Conservation (phyloP, 306 rosid genomes). For the Begonia peltatifolia region DNA sequence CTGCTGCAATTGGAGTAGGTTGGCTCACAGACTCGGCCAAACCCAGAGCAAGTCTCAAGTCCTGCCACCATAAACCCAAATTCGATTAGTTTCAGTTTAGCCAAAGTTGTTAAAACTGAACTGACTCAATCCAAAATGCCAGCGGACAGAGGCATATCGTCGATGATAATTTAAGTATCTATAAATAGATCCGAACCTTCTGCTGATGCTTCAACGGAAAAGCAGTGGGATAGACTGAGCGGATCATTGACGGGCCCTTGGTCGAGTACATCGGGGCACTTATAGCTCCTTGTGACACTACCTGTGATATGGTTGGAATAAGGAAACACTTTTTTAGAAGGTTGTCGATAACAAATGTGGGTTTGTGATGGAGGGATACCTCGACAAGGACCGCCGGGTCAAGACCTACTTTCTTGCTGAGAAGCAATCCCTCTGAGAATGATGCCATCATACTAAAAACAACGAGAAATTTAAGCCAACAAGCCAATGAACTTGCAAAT, state of each 20-base stretch:
- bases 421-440: constrained; percentile 90
- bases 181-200: constrained; percentile 40
- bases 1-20: constrained; percentile 78
- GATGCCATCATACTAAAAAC: constrained; percentile 88
- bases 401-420: constrained; percentile 73
- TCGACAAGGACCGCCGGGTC: constrained; percentile 70
- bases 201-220: constrained; percentile 96
- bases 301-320: constrained; percentile 31
- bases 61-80: constrained; percentile 34
- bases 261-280: constrained; percentile 78
- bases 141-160: too few relatives aligned
- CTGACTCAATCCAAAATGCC: background rate
- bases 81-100: too few relatives aligned
- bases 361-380: constrained; percentile 24
- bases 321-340: too few relatives aligned
- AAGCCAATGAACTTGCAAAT: too few relatives aligned
- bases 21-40: constrained; percentile 92
- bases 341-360: too few relatives aligned
- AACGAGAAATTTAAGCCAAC: constrained; percentile 5
- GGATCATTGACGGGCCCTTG: constrained; percentile 90
- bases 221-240: constrained; percentile 71
- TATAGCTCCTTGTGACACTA: constrained; percentile 91
- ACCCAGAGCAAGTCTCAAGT: constrained; percentile 82
- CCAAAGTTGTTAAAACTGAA: background rate
- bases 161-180: background rate